These are phyloP conservation scores for Quercus mongolica DNA, from an alignment of 306 rosid genomes.

Conservation along the genomic window DNA sequence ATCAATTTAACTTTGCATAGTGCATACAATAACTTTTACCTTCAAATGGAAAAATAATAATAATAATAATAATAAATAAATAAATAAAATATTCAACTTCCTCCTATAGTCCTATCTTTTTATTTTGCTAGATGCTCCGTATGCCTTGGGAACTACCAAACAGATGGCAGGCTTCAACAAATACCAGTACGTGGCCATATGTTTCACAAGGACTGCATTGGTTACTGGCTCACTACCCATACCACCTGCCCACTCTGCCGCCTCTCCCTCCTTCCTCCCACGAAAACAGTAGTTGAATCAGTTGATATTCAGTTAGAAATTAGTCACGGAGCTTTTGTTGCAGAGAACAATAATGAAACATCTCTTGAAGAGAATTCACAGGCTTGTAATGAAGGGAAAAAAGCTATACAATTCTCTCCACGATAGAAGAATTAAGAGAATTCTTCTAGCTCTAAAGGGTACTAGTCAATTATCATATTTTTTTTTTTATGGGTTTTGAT, in stretches of 20 bases:
- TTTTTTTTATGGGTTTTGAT: not conserved
- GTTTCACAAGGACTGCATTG: constrained; percentile 81
- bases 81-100: too few relatives aligned
- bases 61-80: too few relatives aligned
- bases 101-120: not conserved
- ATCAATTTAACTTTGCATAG: too few relatives aligned
- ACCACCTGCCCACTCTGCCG: constrained; percentile 95
- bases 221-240: constrained; percentile 80
- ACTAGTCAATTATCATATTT: not conserved
- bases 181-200: constrained; percentile 83
- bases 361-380: constrained; percentile 23
- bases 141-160: constrained; percentile 75
- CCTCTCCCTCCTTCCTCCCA: constrained; percentile 48
- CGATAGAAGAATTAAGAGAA: too few relatives aligned
- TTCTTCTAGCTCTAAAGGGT: not conserved
- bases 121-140: constrained; percentile 63
- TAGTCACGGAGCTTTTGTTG: not conserved
- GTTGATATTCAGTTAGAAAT: constrained; percentile 24
- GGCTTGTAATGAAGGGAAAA: constrained; percentile 28
- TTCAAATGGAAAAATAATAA: too few relatives aligned
- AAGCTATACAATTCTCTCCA: constrained; percentile 2
- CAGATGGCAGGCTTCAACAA: constrained; percentile 82
- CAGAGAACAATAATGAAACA: constrained; percentile 5
- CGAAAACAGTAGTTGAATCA: constrained; percentile 32
- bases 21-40: too few relatives aligned